Evolutionary conservation across 2,329 filamentous ascomycete species (phyloP), one percentile per base, ranked within the genome.

Genomic region (Arthroderma sp.): DNA sequence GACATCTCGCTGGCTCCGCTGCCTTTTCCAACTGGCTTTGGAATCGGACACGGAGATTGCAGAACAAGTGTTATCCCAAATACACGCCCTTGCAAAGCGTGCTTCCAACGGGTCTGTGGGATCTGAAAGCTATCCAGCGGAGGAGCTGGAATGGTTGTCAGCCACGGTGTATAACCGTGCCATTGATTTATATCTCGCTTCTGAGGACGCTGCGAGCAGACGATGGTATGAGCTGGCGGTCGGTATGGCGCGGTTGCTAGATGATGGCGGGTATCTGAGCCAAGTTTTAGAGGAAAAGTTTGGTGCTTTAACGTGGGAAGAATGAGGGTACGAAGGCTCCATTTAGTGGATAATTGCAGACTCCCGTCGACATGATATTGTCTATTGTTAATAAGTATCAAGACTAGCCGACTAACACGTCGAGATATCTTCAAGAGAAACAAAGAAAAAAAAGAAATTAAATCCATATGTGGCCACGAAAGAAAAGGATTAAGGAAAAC

Each of bases 1-100:
- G 52, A 67, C 93, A 1, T 75, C 83, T 5, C 82, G 81, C 53
- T 94, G 91, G 67, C 74, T 89, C 38, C 77, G 85, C 1, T 87
- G 83, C 53, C 69, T 91, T 2, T 83, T 89, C 51, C 81, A 83
- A 49, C 68, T 78, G 1, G 73, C 81, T 0, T 62, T 87, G 0
- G 66, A 73, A 1, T 65, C 44, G 4, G 55, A 56, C 22, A 44
- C 53, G 31, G n/a, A 45, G 5, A 50, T 59, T n/a, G 59, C 63
- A 6, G 58, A 63, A 42, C 54, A 46, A 2, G 51, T 65, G 10
- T 53, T 65, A 22, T 56, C 62, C n/a, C 59, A 63, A 46, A 56
- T 58, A 7, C 50, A 63, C 3, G 11, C 39, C 3, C 46, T 61
- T 6, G 57, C 55, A 4, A 10, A 52, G 46, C 27, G 52, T 43